These are phyloP conservation scores for Austroboletus niveus DNA, from an alignment of 1,284 basidiomycete species.

Conservation along the genomic window DNA sequence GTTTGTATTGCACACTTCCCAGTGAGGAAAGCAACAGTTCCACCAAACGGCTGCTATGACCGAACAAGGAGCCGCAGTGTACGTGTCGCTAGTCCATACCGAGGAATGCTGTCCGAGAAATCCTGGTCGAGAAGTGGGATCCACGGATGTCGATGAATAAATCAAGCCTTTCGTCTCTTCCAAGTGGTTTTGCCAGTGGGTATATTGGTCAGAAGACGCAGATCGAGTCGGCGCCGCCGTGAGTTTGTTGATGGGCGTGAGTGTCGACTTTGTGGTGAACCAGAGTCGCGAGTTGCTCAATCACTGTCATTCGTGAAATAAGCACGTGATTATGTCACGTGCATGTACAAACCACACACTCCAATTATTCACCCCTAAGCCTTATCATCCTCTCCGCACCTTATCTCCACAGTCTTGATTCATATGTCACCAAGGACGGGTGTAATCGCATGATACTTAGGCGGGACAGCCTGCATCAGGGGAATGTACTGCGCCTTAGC, in stretches of 20 bases:
- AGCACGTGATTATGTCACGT: too few relatives aligned
- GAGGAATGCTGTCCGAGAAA: not conserved
- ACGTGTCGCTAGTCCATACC: not conserved
- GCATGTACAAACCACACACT: too few relatives aligned
- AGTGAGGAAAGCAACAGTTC: not conserved
- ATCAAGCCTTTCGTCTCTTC: not conserved
- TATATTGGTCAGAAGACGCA: too few relatives aligned
- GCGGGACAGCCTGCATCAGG: too few relatives aligned
- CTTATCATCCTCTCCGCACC: too few relatives aligned
- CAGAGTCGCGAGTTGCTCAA: too few relatives aligned
- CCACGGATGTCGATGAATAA: constrained; percentile 4
- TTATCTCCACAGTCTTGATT: not conserved
- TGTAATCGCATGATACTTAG: not conserved
- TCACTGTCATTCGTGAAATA: too few relatives aligned
- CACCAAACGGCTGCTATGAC: not conserved
- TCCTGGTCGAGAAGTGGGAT: not conserved
- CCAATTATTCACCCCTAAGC: too few relatives aligned
- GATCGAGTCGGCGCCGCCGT: too few relatives aligned
- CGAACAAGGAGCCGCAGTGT: not conserved
- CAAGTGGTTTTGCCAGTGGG: not conserved
- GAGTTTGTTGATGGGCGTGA: too few relatives aligned
- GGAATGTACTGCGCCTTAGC: too few relatives aligned
- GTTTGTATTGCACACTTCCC: not conserved
- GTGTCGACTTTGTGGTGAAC: not conserved
- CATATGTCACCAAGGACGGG: not conserved